phyloP scores from a whole-genome alignment of 2,329 filamentous ascomycete species.

The Paraphoma sp. region DNA sequence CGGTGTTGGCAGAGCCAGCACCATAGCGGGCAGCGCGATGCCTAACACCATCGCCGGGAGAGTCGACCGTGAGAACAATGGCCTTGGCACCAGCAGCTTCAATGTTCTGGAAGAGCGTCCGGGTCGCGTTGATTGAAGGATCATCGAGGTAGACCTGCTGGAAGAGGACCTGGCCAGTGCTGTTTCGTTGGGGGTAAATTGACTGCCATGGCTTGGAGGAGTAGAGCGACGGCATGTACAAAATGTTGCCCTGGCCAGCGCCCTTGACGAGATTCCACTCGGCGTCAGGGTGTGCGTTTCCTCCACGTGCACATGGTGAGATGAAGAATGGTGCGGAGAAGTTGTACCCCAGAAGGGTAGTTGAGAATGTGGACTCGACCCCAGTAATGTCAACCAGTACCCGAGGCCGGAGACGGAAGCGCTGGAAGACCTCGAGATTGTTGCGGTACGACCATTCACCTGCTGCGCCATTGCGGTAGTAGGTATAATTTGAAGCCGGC shows the following conservation, averaged over 20 bases:
- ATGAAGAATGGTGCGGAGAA: conserved; percentile 65
- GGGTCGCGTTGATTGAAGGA: conserved; percentile 17
- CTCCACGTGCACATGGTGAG: conserved; percentile 50
- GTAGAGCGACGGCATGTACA: conserved; percentile 56
- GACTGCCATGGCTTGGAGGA: conserved; percentile 40
- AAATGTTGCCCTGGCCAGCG: conserved; percentile 56
- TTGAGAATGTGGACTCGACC: conserved; percentile 47
- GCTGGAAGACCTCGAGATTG: conserved; percentile 62
- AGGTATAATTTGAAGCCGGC: conserved; percentile 59
- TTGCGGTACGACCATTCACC: conserved; percentile 65
- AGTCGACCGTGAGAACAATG: conserved; percentile 52
- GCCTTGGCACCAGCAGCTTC: conserved; percentile 48
- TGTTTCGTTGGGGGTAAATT: conserved; percentile 36
- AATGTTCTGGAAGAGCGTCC: conserved; percentile 38
- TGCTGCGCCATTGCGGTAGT: conserved; percentile 63
- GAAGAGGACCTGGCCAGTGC: conserved; percentile 46
- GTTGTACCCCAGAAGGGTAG: conserved; percentile 61
- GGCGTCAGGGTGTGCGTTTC: conserved; percentile 54
- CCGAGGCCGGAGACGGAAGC: conserved; percentile 58
- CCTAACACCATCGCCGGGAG: conserved; percentile 47
- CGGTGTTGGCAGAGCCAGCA: conserved; percentile 38
- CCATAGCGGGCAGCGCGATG: conserved; percentile 44
- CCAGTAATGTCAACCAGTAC: conserved; percentile 58
- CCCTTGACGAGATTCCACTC: conserved; percentile 60
- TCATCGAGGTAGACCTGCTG: conserved; percentile 49